These are phyloP conservation scores for Hypoxylon sp. DNA, from an alignment of 2,329 filamentous ascomycete species.

Conservation along the genomic window DNA sequence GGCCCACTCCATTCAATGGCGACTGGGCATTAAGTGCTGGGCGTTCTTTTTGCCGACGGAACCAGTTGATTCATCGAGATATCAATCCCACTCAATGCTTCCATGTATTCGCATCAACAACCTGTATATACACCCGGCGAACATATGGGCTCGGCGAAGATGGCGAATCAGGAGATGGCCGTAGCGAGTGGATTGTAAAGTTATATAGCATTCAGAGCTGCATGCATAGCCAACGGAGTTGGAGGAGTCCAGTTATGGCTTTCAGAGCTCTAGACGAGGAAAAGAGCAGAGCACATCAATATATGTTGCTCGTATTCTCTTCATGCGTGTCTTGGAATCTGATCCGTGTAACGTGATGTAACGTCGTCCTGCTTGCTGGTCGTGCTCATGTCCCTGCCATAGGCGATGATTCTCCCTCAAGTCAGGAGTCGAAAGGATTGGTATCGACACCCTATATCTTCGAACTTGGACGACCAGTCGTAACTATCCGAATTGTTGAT, in stretches of 20 bases:
- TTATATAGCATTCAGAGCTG: constrained; percentile 45
- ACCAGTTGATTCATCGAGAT: constrained; percentile 13
- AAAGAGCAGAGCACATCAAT: constrained; percentile 36
- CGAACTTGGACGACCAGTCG: not conserved
- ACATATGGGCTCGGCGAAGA: constrained; percentile 35
- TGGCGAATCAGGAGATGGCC: too few species aligned
- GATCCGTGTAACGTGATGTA: constrained; percentile 8
- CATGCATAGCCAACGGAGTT: constrained; percentile 49
- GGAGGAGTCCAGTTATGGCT: constrained; percentile 23
- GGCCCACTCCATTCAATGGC: constrained; percentile 6
- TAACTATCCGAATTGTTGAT: not conserved
- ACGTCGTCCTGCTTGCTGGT: constrained; percentile 5
- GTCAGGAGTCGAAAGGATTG: not conserved
- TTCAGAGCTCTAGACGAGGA: constrained; percentile 24
- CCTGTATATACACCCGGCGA: constrained; percentile 48
- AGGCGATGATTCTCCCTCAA: not conserved
- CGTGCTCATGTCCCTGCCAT: not conserved
- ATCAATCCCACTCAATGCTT: constrained; percentile 15
- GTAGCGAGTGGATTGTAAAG: constrained; percentile 36
- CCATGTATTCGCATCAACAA: constrained; percentile 23
- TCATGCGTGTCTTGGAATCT: constrained; percentile 9
- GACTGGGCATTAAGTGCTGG: not conserved
- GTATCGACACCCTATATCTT: not conserved
- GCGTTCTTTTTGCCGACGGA: constrained; percentile 14
- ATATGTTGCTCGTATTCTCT: constrained; percentile 24